Evolutionary conservation across 176 grass and related monocot genomes (phyloP).

Genomic region (Pontederia paniculata): DNA sequence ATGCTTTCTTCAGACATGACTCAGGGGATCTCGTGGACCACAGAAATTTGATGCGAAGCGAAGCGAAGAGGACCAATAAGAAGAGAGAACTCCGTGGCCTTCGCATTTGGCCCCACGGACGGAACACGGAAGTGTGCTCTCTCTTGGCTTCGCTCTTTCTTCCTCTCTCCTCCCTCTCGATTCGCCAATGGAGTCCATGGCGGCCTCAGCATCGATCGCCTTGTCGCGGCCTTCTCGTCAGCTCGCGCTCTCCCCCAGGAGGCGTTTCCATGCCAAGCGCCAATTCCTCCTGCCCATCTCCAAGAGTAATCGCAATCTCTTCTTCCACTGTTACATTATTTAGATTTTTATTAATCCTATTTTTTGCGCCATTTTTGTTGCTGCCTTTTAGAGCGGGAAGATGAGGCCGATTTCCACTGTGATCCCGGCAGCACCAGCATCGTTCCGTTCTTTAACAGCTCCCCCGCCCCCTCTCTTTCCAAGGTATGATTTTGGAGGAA

Average conservation of each 20-base stretch:
- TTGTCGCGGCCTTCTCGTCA: slow-evolving; percentile 29
- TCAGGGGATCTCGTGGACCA: no score
- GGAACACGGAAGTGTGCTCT: no score
- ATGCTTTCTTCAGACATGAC: no score
- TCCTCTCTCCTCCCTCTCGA: background rate
- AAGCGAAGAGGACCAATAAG: no score
- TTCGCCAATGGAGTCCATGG: slow-evolving; percentile 64
- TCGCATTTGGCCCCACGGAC: no score
- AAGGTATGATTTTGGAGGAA: slow-evolving; percentile 34
- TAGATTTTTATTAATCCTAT: background rate
- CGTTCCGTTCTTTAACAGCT: slow-evolving; percentile 18
- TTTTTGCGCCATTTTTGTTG: background rate
- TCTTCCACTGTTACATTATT: background rate
- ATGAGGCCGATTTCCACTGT: slow-evolving; percentile 5
- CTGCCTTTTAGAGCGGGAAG: slow-evolving; percentile 3
- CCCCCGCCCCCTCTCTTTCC: slow-evolving; percentile 44
- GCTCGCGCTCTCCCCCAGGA: slow-evolving; percentile 19
- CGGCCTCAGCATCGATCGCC: slow-evolving; percentile 29
- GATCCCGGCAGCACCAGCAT: slow-evolving; percentile 31
- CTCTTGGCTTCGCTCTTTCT: no score
- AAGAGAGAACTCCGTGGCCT: no score
- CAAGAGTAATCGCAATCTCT: slow-evolving; percentile 34
- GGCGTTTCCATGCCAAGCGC: slow-evolving; percentile 14
- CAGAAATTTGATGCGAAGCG: no score
- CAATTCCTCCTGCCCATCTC: slow-evolving; percentile 34